phyloP scores from a whole-genome alignment of 495 filamentous ascomycete genomes.

The Xylaria venustula region DNA sequence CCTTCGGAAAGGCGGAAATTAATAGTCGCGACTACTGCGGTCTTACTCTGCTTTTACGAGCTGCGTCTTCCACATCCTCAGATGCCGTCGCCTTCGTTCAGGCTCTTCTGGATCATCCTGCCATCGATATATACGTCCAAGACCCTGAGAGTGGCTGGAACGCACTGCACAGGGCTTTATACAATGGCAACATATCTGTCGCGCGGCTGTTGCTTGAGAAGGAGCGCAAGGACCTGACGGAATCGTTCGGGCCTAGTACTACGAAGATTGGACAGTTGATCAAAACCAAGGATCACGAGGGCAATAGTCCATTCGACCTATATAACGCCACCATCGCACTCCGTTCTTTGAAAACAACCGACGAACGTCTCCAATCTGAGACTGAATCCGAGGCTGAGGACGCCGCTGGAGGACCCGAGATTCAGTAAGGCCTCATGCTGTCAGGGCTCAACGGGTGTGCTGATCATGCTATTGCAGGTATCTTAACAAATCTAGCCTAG shows the following conservation, averaged over 20 bases:
- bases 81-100: constrained; percentile 69
- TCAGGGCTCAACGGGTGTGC: background rate
- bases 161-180: constrained; percentile 85
- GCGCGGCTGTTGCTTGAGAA: constrained; percentile 75
- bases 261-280: constrained; percentile 63
- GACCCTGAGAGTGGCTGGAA: constrained; percentile 97
- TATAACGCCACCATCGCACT: constrained; percentile 79
- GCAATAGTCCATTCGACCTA: constrained; percentile 90
- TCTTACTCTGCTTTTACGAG: constrained; percentile 80
- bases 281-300: constrained; percentile 93
- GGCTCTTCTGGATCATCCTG: constrained; percentile 74
- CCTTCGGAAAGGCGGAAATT: constrained; percentile 67
- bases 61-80: constrained; percentile 69
- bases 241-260: constrained; percentile 45
- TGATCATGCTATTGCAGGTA: constrained; percentile 16
- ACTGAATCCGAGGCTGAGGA: constrained; percentile 45
- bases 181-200: constrained; percentile 86
- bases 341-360: constrained; percentile 36
- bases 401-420: constrained; percentile 21
- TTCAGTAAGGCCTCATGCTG: constrained; percentile 16
- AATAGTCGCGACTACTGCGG: constrained; percentile 79
- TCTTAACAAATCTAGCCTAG: constrained; percentile 42
- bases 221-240: constrained; percentile 65
- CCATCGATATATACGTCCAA: constrained; percentile 81
- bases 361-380: constrained; percentile 21